Conservation (phyloP, 2,329 filamentous ascomycete species). For the Juglanconis juglandina region DNA sequence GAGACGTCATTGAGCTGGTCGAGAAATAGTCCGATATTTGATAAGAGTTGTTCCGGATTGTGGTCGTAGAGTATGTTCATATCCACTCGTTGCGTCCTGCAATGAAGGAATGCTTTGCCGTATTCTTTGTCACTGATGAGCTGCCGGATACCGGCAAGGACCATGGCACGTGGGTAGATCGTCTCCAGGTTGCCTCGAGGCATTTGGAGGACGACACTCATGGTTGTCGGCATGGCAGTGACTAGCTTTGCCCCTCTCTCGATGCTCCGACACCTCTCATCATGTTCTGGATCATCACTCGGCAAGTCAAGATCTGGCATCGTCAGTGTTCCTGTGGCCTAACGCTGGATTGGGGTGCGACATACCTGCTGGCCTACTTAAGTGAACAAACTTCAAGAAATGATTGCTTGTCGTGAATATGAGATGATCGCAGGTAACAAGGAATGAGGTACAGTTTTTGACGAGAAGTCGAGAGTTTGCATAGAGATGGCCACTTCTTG, state of each 20-base stretch:
- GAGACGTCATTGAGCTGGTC: slow-evolving; percentile 78
- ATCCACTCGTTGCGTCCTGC: slow-evolving; percentile 89
- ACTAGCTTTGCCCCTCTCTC: slow-evolving; percentile 86
- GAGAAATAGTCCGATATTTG: slow-evolving; percentile 71
- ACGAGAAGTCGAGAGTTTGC: slow-evolving; percentile 70
- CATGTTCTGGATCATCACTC: slow-evolving; percentile 81
- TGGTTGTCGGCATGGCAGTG: slow-evolving; percentile 83
- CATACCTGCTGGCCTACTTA: slow-evolving; percentile 64
- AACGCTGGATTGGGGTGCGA: background rate
- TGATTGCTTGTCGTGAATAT: slow-evolving; percentile 92
- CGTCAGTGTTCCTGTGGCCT: slow-evolving; percentile 22
- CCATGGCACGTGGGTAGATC: slow-evolving; percentile 87
- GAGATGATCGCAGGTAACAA: slow-evolving; percentile 76
- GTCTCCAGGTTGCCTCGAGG: slow-evolving; percentile 94
- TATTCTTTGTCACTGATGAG: slow-evolving; percentile 81
- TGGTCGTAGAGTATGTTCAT: slow-evolving; percentile 98
- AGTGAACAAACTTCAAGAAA: slow-evolving; percentile 88
- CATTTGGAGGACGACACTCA: slow-evolving; percentile 88
- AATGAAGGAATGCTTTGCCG: slow-evolving; percentile 77
- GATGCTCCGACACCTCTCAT: slow-evolving; percentile 87
- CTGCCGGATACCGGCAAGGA: slow-evolving; percentile 81
- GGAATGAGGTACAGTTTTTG: slow-evolving; percentile 89
- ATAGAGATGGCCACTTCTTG: slow-evolving; percentile 73
- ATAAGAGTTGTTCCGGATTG: slow-evolving; percentile 79
- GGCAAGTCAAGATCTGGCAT: slow-evolving; percentile 74